These are phyloP conservation scores for Pleurotus sapidus DNA, from an alignment of 768 basidiomycete genomes.

Conservation along the genomic window DNA sequence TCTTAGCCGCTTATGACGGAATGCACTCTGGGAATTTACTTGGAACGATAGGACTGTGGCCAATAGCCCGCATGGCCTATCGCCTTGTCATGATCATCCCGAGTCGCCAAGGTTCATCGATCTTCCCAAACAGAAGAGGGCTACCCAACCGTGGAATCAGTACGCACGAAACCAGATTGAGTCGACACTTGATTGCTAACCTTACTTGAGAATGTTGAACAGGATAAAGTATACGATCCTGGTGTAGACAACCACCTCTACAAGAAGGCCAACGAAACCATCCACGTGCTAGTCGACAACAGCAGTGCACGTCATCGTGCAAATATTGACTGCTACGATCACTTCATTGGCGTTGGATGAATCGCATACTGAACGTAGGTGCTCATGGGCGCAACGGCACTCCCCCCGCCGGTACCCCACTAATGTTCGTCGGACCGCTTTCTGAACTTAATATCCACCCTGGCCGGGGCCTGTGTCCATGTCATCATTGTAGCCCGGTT, in stretches of 20 bases:
- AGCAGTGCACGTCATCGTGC: too few species aligned
- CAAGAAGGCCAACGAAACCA: background rate
- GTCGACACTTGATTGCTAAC: background rate
- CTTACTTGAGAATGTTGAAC: background rate
- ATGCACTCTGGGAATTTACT: background rate
- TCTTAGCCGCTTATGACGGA: constrained; percentile 1
- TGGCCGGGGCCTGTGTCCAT: background rate
- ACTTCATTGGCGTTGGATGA: too few species aligned
- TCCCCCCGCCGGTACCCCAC: background rate
- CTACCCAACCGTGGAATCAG: background rate
- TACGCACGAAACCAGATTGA: background rate
- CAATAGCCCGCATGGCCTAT: background rate
- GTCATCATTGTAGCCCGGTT: background rate
- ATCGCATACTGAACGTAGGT: background rate
- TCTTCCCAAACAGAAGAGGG: background rate
- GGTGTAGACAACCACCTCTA: too few species aligned
- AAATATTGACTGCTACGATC: too few species aligned
- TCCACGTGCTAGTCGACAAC: background rate
- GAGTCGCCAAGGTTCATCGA: background rate
- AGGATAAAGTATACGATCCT: background rate
- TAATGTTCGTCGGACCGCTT: background rate
- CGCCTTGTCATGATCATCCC: constrained; percentile 1
- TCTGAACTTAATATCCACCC: background rate
- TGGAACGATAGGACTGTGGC: background rate
- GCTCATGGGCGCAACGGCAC: constrained; percentile 2